Conservation (phyloP, 2,329 filamentous ascomycete species). For the Ophiostoma angusticollis region DNA sequence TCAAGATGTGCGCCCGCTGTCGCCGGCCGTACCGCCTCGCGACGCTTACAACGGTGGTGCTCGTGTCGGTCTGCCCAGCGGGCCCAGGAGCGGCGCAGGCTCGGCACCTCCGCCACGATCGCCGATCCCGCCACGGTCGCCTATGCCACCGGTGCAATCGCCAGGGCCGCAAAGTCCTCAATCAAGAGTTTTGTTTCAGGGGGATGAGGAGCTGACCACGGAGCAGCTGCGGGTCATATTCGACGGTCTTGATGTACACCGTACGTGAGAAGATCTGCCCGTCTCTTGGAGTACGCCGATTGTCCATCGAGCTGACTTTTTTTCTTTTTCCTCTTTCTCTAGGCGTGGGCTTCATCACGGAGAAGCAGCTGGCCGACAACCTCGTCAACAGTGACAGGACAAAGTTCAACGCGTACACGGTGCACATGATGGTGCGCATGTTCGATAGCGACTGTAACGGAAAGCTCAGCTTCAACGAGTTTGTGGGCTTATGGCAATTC, state of each 20-base stretch:
- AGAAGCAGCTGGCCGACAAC: constrained; percentile 74
- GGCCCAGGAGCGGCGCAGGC: constrained; percentile 7
- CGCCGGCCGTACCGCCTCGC: too few species aligned
- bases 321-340: background rate
- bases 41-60: background rate
- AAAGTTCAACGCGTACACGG: constrained; percentile 81
- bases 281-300: too few species aligned
- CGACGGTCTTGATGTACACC: constrained; percentile 76
- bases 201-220: constrained; percentile 48
- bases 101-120: constrained; percentile 8
- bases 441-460: constrained; percentile 87
- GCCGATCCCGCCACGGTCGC: constrained; percentile 7
- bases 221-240: constrained; percentile 63
- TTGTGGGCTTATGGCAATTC: constrained; percentile 93
- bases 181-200: constrained; percentile 10
- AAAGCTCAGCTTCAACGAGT: constrained; percentile 88
- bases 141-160: background rate
- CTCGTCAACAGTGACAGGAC: constrained; percentile 96
- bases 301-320: background rate
- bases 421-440: constrained; percentile 99
- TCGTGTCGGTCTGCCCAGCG: constrained; percentile 13
- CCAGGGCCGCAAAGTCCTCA: constrained; percentile 1
- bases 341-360: constrained; percentile 59
- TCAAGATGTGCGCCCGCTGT: too few species aligned
- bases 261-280: too few species aligned